Conservation (phyloP, 1,284 basidiomycete genomes). For the Pseudozyma tsukubaensis region DNA sequence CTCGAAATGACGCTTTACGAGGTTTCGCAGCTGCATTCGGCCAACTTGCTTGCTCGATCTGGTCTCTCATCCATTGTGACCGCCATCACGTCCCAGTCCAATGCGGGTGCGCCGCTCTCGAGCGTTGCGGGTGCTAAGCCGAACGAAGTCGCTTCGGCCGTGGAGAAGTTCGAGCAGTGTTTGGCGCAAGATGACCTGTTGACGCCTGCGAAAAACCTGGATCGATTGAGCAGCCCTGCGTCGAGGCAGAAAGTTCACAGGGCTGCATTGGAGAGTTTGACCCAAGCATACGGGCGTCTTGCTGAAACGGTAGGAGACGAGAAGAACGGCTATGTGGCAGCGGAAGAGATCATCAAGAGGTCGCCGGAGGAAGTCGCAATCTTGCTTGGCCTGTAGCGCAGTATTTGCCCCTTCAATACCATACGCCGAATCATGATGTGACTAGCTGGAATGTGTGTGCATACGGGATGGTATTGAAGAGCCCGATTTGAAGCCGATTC, state of each 20-base stretch:
- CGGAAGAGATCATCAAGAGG: constrained; percentile 22
- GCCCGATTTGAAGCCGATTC: too few relatives aligned
- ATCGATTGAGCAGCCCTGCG: constrained; percentile 22
- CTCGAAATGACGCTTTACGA: constrained; percentile 9
- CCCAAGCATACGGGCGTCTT: constrained; percentile 25
- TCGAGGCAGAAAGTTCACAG: constrained; percentile 35
- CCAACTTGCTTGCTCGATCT: constrained; percentile 22
- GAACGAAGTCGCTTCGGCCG: constrained; percentile 9
- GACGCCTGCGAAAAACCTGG: constrained; percentile 22
- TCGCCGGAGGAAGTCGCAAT: constrained; percentile 40
- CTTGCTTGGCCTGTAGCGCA: constrained; percentile 41
- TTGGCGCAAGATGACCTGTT: constrained; percentile 49
- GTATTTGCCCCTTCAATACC: neutral
- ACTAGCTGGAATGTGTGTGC: neutral
- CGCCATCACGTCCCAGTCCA: neutral
- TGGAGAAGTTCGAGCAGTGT: constrained; percentile 33
- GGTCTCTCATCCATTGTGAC: constrained; percentile 16
- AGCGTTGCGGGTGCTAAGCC: constrained; percentile 2
- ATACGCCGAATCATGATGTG: neutral
- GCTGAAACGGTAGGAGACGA: constrained; percentile 15
- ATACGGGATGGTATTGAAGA: neutral
- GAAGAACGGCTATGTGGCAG: constrained; percentile 16
- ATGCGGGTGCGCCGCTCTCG: constrained; percentile 1
- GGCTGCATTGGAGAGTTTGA: constrained; percentile 30
- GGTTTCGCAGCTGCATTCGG: constrained; percentile 11